Evolutionary conservation across 306 rosid genomes (phyloP), one percentile per base, ranked within the genome.

Genomic region (Hippophae gyantsensis): DNA sequence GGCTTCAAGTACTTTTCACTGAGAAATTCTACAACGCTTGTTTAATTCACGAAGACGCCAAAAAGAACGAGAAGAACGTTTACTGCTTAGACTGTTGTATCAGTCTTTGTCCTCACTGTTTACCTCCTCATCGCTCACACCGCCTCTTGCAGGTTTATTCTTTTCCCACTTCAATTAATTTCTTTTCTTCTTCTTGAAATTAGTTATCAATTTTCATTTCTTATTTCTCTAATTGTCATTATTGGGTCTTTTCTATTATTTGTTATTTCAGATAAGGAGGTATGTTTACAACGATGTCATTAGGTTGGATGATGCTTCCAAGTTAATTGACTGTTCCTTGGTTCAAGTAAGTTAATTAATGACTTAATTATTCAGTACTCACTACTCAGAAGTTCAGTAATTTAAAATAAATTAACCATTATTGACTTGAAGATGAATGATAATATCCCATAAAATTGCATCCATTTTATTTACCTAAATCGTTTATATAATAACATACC

Each of bases 21-120:
- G 97, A 88, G 79, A 93, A 93, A 63, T 93, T 93, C 86, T 93
- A 80, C 79, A 93, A 86, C 76, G 97, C 97, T 9, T 93, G 99
- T 65, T 52, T 89, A 74, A 67, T 84, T 77, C 99, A 93, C 44
- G 90, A 84, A 68, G 90, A 79, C 26, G 81, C 82, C 0, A 93
- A 71, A 74, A 93, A 93, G 79, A 93, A 93, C 44, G 99, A 93
- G 45, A 93, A 93, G 71, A 93, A 89, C 75, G 76, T 86, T 1
- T 93, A 71, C 66, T 93, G 99, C 25, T 69, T 93, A 76, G 97
- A 93, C 74, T 93, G 99, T 48, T 86, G 86, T 77, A 73, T 77
- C 74, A 84, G 94, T 26, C 83, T 93, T 42, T 93, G 97, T 81
- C 90, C 99, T 72, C 94, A 93, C 72, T 93, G 99, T 57, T 52